Base-by-base conservation (phyloP, 306 rosid genomes). In the Sphenostylis stenocarpa region DNA sequence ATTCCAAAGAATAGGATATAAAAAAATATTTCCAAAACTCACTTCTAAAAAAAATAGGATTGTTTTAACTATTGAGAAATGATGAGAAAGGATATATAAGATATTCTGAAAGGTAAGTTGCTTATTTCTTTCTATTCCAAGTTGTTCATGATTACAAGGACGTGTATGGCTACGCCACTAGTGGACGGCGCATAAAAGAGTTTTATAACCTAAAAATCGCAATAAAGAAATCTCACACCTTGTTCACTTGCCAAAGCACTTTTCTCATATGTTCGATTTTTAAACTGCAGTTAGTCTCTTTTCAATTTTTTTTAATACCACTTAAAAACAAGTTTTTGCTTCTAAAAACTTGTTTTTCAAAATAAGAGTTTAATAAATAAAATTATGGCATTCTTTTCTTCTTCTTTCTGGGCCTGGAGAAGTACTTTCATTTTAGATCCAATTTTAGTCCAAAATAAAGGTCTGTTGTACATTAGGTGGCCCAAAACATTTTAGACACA, bases 141-240 rank as follows among this genome's bases (percentile, higher is more conserved):
- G 45, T 76, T 65, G 80, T 4, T 23, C 24, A 0, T 65, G 7
- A 23, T 36, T 76, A 76, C 19, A 76, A 55, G 33, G 80, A 76
- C 74, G 74, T 76, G 1, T 66, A 45, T 52, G 80, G 80, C 45
- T 36, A 62, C 26, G 23, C 28, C 67, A 23, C 5, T 0, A 7
- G 6, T 65, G 73, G 80, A 52, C 80, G 80, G 80, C 7, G 43
- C 67, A 52, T 51, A 39, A 51, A 76, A 26, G 57, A 65, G 8
- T 34, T 65, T 43, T 76, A 15, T 8, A 12, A 28, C 13, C 1
- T 31, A 29, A 44, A 60, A 9, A 5, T 28, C 14, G 23, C 60
- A 29, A 17, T 17, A 39, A 21, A 45, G 61, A 61, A 29, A 60
- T 31, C 1, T 31, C 48, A 26, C 48, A 26, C 14, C 7, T 45